phyloP scores from a whole-genome alignment of 2,329 filamentous ascomycete species.

The Westerdykella sp. region DNA sequence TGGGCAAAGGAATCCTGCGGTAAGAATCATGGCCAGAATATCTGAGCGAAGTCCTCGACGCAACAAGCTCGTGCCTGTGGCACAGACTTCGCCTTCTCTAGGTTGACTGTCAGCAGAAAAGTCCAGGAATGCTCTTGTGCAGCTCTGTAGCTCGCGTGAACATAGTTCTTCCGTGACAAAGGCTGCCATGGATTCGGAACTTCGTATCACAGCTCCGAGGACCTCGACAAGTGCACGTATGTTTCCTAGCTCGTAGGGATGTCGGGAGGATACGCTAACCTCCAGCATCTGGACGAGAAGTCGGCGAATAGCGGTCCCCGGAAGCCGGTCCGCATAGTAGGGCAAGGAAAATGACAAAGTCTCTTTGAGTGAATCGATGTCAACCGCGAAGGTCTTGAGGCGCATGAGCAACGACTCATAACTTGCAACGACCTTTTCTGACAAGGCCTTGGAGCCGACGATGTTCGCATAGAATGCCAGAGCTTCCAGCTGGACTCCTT shows the following conservation, averaged over 20 bases:
- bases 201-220: conserved; percentile 10
- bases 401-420: conserved; percentile 17
- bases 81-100: conserved; percentile 8
- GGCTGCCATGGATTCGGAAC: conserved; percentile 11
- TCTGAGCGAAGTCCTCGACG: conserved; percentile 15
- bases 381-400: conserved; percentile 4
- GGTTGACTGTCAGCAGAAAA: not conserved
- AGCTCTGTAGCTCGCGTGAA: conserved; percentile 18
- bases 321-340: conserved; percentile 18
- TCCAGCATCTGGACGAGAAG: conserved; percentile 15
- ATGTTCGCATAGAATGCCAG: conserved; percentile 25
- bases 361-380: conserved; percentile 12
- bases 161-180: conserved; percentile 21
- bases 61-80: conserved; percentile 7
- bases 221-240: conserved; percentile 13
- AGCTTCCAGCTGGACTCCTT: conserved; percentile 25
- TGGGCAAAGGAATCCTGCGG: conserved; percentile 14
- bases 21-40: conserved; percentile 27
- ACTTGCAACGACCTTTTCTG: conserved; percentile 13
- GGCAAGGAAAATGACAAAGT: conserved; percentile 20
- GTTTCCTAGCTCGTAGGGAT: conserved; percentile 7
- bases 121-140: conserved; percentile 15
- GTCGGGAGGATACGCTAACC: conserved; percentile 6
- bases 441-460: conserved; percentile 13
- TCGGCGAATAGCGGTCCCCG: conserved; percentile 9